These are phyloP conservation scores for Fragilariopsis cylindrus DNA, from an alignment of 108 stramenopile genomes.

Conservation along the genomic window DNA sequence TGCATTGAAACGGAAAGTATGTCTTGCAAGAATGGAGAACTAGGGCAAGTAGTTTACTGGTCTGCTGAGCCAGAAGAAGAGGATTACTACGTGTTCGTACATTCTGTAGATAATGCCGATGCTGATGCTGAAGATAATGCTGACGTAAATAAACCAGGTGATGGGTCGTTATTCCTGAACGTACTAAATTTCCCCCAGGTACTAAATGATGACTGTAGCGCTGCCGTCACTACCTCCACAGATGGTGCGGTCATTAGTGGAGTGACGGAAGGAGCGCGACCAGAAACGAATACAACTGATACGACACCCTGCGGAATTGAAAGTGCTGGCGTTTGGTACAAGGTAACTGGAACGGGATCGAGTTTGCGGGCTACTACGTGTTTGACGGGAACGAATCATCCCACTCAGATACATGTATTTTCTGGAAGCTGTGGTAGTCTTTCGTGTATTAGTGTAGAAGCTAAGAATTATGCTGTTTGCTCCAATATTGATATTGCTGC, in stretches of 20 bases:
- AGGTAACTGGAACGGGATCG: neutral
- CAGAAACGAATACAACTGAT: slow-evolving; percentile 1
- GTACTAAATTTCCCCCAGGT: neutral
- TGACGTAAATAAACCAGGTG: too few species aligned
- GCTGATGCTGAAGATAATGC: neutral
- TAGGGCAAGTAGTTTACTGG: slow-evolving; percentile 1
- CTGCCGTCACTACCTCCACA: neutral
- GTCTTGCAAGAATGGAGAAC: neutral
- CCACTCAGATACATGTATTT: neutral
- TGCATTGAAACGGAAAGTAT: neutral
- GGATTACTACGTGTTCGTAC: neutral
- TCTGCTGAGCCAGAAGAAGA: neutral
- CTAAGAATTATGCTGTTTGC: neutral
- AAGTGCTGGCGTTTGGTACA: slow-evolving; percentile 6
- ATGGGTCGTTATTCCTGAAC: slow-evolving; percentile 1
- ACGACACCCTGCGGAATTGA: neutral
- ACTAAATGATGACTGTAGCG: slow-evolving; percentile 1
- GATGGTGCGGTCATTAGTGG: neutral
- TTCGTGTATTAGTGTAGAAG: neutral
- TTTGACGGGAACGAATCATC: neutral
- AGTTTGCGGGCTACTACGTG: neutral
- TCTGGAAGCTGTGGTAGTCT: neutral
- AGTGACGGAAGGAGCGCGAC: neutral
- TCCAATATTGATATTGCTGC: neutral
- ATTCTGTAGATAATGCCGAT: slow-evolving; percentile 3